Evolutionary conservation across 169 alveolate species (phyloP), one percentile per base, ranked within the genome.

Genomic region (Perkinsus marinus): DNA sequence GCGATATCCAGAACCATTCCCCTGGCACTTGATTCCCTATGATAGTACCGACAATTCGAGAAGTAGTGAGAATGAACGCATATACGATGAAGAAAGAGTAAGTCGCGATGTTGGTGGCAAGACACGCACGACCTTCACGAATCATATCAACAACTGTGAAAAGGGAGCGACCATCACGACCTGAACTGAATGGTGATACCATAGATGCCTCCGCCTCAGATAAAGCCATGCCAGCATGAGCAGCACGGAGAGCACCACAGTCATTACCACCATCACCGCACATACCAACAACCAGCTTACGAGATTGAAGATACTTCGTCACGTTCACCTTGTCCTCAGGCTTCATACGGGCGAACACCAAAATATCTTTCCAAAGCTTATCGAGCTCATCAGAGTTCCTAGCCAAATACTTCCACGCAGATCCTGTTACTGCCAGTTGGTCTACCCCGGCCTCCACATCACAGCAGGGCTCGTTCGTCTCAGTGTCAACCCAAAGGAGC

Each of bases 21-120:
- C 97, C 96, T 96, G 96, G 95, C 89, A 96, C 96, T 10, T 96
- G 95, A 43, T 95, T 95, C 89, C 89, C 94, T 93, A 95, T 89
- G 95, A 95, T 39, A 97, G 94, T 30, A 95, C 93, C 41, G 95
- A 95, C 92, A 96, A 95, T 39, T 96, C 97, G 90, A 95, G 92
- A 41, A 41, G 19, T 41, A 39, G 97, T 96, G 37, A 97, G 96
- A 97, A 96, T 93, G 90, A 96, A 94, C 10, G 98, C 97, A 92
- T 96, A 97, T 68, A 97, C 79, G 68, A 97, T 94, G 98, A 97
- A 95, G 95, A 96, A 96, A 94, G 96, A 96, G 94, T 96, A 97
- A 90, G 97, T 95, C 46, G 97, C 97, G 26, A 97, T 92, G 39
- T 98, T 96, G n/a, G 98, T 97, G 37, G 96, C 98, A 93, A 97